Base-by-base conservation (phyloP, 2,329 filamentous ascomycete species). In the Orbilia blumenaviensis region DNA sequence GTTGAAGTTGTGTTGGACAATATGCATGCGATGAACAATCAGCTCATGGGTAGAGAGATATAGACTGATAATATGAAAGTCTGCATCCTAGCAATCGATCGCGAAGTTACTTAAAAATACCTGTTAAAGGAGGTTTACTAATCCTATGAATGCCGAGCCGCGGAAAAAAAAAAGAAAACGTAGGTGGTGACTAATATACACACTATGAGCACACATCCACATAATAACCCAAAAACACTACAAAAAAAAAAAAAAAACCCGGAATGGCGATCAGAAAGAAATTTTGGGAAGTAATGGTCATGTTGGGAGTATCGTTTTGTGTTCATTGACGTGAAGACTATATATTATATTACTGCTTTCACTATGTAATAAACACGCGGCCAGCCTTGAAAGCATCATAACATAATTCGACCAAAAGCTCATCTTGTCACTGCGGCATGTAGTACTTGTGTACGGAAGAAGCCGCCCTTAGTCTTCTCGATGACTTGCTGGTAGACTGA, bases 401-500 rank as follows among this genome's bases (percentile, higher is more conserved):
- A 38, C 32, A 32, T 29, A 27, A 54, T 46, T 14, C 18, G 56
- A 25, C 25, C 12, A 14, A 23, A 50, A 12, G 27, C 25, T 69
- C 38, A 76, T 46, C 42, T 76, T 34, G 72, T 48, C 23, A 75
- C 64, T 0, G 38, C 79, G 32, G 79, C 84, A 82, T 87, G 96
- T 80, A 99, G 87, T 61, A 99, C 95, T 83, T 98, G 95, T 79
- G 95, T 99, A 82, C 95, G 87, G 89, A 99, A 99, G 88, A 98
- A 98, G 71, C 93, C 94, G 79, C 95, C 95, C 89, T 98, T 98
- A 74, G 95, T 99, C 85, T 93, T 90, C 88, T 99, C 95, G 82
- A 99, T 99, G 81, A 99, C 95, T 85, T 99, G 94, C 86, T 97
- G 94, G 85, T 99, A 98, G 80, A 99, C 94, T 78, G 93, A 97